Evolutionary conservation across 805 yeast genomes (phyloP), one percentile per base, ranked within the genome.

Genomic region (Wilhelminamyces savonicus): DNA sequence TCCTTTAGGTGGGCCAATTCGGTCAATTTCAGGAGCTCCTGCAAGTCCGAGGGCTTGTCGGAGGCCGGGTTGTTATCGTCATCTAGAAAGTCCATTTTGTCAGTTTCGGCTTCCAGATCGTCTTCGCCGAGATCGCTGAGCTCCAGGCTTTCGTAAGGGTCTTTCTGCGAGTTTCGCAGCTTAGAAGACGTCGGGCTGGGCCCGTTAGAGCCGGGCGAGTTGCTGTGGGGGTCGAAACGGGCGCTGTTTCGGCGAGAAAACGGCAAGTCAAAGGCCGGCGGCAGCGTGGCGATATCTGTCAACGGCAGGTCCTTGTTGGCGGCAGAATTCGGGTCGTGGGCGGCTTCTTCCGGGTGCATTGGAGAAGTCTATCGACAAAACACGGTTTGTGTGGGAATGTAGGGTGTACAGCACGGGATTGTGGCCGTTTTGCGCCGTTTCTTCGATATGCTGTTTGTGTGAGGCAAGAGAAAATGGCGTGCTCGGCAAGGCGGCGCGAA

Each of bases 31-130:
- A 71, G 62, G 27, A 64, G 51, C 5, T 59, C 53, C 29, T 50
- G 52, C 38, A 64, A 52, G 37, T 64, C 71, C 35, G 60, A 54
- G 2, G 39, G 44, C 17, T 37, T 52, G 23, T 46, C 50, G 13
- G 46, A 53, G 13, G 40, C 27, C 18, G 34, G 28, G 11, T 40
- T 31, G 29, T 31, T 37, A 50, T 38, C 57, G 32, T 59, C 65
- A 14, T 65, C 68, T 36, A 66, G 49, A 36, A 59, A 63, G 36
- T 76, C 90, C 84, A 86, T 76, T 44, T 75, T 80, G 49, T 87
- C 96, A 0, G 97, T 87, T 51, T 87, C 97, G 12, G 92, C 95
- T 55, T 87, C 96, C 11, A 92, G 80, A 32, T 69, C 77, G 34
- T 74, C 64, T 31, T 74, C 81, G 27, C 73, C 76, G 38, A 75